phyloP scores from a whole-genome alignment of 1,284 basidiomycete genomes.

The Agroathelia rolfsii region DNA sequence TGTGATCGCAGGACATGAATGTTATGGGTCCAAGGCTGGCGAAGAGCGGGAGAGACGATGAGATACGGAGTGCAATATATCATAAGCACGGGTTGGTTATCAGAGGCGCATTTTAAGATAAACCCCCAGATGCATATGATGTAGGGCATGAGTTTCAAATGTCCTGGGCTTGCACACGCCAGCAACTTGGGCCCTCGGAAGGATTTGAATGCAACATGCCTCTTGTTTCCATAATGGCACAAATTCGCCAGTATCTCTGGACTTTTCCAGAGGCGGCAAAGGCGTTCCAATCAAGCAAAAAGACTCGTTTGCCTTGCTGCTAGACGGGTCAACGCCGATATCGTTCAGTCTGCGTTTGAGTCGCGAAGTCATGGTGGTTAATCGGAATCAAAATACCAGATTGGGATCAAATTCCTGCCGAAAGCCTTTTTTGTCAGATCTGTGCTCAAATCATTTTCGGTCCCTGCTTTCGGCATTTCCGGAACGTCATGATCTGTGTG shows the following conservation, averaged over 20 bases:
- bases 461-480: too few species aligned
- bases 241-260: slow-evolving; percentile 85
- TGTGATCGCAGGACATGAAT: too few species aligned
- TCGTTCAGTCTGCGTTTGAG: slow-evolving; percentile 77
- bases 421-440: too few species aligned
- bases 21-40: too few species aligned
- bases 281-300: slow-evolving; percentile 92
- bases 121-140: slow-evolving; percentile 2
- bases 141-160: slow-evolving; percentile 12
- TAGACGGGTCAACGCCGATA: slow-evolving; percentile 62
- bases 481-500: too few species aligned
- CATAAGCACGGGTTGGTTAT: too few species aligned
- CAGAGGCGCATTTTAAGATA: too few species aligned
- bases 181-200: not conserved
- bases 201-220: slow-evolving; percentile 32
- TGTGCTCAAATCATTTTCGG: too few species aligned
- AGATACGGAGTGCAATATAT: not conserved
- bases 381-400: too few species aligned
- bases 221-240: slow-evolving; percentile 98
- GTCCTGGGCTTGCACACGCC: slow-evolving; percentile 10
- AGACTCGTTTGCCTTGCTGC: slow-evolving; percentile 68
- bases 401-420: too few species aligned
- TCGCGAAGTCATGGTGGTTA: slow-evolving; percentile 31
- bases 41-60: too few species aligned
- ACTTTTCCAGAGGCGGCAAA: slow-evolving; percentile 80